phyloP scores from a whole-genome alignment of 179 eudicot species.

The Silene coronaria region DNA sequence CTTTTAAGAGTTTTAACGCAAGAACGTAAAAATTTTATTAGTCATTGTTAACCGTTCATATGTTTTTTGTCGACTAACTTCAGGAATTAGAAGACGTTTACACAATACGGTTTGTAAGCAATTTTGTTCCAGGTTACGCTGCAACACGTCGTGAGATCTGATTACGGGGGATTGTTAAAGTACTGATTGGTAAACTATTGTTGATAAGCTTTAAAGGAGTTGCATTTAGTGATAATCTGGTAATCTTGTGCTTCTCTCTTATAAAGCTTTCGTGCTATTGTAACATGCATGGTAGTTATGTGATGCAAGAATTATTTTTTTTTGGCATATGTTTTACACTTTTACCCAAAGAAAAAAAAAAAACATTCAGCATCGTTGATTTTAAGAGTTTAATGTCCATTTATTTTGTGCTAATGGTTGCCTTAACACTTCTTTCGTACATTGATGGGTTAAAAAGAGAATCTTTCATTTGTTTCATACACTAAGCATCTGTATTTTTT shows the following conservation, averaged over 20 bases:
- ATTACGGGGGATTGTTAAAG: slow-evolving; percentile 15
- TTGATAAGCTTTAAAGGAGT: not conserved
- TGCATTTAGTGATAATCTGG: slow-evolving; percentile 9
- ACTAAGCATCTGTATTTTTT: not conserved
- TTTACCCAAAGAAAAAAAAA: too few species aligned
- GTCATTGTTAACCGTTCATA: not conserved
- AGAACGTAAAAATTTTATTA: slow-evolving; percentile 7
- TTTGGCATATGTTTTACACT: not conserved
- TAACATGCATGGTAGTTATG: not conserved
- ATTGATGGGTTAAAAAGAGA: not conserved
- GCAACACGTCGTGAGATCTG: slow-evolving; percentile 7
- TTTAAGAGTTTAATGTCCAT: not conserved
- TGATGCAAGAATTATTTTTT: not conserved
- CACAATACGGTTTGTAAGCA: not conserved
- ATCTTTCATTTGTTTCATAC: not conserved
- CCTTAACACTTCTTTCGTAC: not conserved
- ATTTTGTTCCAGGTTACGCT: slow-evolving; percentile 8
- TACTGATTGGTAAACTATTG: not conserved
- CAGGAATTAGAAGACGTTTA: not conserved
- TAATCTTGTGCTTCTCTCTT: not conserved
- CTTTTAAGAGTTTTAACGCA: slow-evolving; percentile 11
- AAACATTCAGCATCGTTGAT: not conserved
- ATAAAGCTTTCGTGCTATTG: slow-evolving; percentile 4
- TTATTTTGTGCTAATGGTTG: not conserved
- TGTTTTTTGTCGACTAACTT: slow-evolving; percentile 13